Conservation (phyloP, 305 asterid species). For the Vinca major region DNA sequence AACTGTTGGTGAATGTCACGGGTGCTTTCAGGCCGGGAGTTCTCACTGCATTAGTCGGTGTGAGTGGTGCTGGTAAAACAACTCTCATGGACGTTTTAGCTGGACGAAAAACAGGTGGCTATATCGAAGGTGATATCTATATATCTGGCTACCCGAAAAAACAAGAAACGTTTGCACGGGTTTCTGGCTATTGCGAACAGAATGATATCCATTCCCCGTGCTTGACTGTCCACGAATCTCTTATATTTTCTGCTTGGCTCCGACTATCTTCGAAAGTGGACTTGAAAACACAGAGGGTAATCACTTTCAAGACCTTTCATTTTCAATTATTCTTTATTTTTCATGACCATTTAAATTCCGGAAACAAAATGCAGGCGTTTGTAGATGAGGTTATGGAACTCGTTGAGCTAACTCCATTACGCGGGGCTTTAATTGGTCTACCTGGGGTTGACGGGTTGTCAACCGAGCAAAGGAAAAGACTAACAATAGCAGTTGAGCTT, state of each 20-base stretch:
- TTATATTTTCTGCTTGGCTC: slow-evolving; percentile 78
- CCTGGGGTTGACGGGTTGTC: slow-evolving; percentile 89
- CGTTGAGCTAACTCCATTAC: slow-evolving; percentile 77
- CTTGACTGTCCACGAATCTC: slow-evolving; percentile 77
- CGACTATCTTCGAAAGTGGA: slow-evolving; percentile 64
- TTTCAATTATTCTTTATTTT: slow-evolving; percentile 25
- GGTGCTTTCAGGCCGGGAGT: slow-evolving; percentile 82
- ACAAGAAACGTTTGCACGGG: slow-evolving; percentile 83
- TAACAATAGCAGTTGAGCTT: slow-evolving; percentile 87
- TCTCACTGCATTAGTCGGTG: slow-evolving; percentile 83
- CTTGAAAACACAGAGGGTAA: slow-evolving; percentile 68
- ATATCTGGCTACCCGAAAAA: slow-evolving; percentile 80
- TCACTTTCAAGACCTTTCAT: slow-evolving; percentile 8
- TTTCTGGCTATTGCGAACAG: slow-evolving; percentile 91
- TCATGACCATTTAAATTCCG: not conserved
- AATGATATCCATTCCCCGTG: slow-evolving; percentile 89
- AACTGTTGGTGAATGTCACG: slow-evolving; percentile 54
- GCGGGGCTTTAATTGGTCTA: slow-evolving; percentile 79
- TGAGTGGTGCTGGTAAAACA: slow-evolving; percentile 94
- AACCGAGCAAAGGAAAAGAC: slow-evolving; percentile 88
- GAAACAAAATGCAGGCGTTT: slow-evolving; percentile 50
- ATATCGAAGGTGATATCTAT: slow-evolving; percentile 52
- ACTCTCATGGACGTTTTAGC: slow-evolving; percentile 93
- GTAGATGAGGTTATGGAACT: slow-evolving; percentile 92
- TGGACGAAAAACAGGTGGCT: slow-evolving; percentile 85